phyloP scores from a whole-genome alignment of 768 basidiomycete genomes.

The Xerocomus brunneocitrinus region DNA sequence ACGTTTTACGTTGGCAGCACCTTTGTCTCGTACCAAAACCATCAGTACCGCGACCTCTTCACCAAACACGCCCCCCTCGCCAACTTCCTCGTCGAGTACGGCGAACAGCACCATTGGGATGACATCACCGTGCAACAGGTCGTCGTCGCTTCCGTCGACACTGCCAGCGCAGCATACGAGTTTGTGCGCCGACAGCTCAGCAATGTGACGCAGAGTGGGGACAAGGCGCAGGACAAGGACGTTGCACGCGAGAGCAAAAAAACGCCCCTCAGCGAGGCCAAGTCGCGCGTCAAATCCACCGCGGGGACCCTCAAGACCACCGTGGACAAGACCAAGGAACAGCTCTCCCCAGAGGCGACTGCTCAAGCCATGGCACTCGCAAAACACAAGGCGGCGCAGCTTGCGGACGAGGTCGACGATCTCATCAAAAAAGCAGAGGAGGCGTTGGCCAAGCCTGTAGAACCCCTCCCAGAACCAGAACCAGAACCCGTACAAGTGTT shows the following conservation, averaged over 20 bases:
- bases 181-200: slow-evolving; percentile 44
- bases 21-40: slow-evolving; percentile 72
- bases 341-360: slow-evolving; percentile 21
- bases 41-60: slow-evolving; percentile 83
- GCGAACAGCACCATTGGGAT: slow-evolving; percentile 78
- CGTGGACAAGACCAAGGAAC: slow-evolving; percentile 36
- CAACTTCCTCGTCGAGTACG: slow-evolving; percentile 71
- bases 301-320: slow-evolving; percentile 47
- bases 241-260: slow-evolving; percentile 32
- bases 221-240: slow-evolving; percentile 33
- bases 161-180: slow-evolving; percentile 44
- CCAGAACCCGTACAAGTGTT: slow-evolving; percentile 25
- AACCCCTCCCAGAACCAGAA: slow-evolving; percentile 20
- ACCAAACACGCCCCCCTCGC: slow-evolving; percentile 75
- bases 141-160: slow-evolving; percentile 48
- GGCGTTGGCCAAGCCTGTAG: slow-evolving; percentile 49
- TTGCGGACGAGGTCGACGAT: slow-evolving; percentile 61
- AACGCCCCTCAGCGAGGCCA: slow-evolving; percentile 41
- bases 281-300: slow-evolving; percentile 39
- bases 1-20: slow-evolving; percentile 83
- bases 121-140: slow-evolving; percentile 59
- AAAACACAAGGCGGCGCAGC: slow-evolving; percentile 43
- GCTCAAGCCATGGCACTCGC: slow-evolving; percentile 41
- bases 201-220: slow-evolving; percentile 35
- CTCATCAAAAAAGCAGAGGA: slow-evolving; percentile 71